Base-by-base conservation (phyloP, 192 early-diverging fungal species). In the Backusella morwellensis region DNA sequence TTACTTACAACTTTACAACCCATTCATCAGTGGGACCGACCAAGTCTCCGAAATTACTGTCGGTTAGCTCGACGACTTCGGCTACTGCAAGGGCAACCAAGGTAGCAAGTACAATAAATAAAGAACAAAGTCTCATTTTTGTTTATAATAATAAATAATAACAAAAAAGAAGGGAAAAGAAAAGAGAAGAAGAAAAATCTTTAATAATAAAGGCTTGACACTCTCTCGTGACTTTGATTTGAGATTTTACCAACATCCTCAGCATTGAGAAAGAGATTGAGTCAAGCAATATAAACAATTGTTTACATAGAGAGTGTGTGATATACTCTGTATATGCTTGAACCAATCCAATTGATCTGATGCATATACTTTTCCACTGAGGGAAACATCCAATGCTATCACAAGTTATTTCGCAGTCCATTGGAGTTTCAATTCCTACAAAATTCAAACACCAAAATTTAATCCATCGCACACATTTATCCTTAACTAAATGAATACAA, bases 1-100 rank as follows among this genome's bases (percentile, higher is more conserved):
- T 52, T 15, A 21, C 77, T 74, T 79, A 79, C 78, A 79, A 79
- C 50, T 79, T 74, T 15, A 79, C 36, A 17, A 79, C 35, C 78
- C 78, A 79, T 68, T 79, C 78, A 14, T 75, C 78, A 17, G 35
- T 38, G 6, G 68, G 44, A 6, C 66, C 66, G 21, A 78, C 72
- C 21, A 68, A 56, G 14, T 71, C 40, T 52, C 50, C 73, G 56
- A 78, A 78, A 29, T 78, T 78, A 4, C 21, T 35, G 34, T 78
- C 77, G 40, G 66, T 74, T 34, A 78, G 42, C 21, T 78, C 50
- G 6, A 73, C 11, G 47, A 77, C 52, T n/a, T 70, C 66, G 9
- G 70, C 42, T 17, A 32, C 21, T 47, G 23, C 7, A 15, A 72
- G 47, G 7, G 35, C 8, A 36, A 36, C 4, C 12, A 68, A n/a